Evolutionary conservation across 441 rosid genomes (phyloP).

Genomic region (Daphne laureola): DNA sequence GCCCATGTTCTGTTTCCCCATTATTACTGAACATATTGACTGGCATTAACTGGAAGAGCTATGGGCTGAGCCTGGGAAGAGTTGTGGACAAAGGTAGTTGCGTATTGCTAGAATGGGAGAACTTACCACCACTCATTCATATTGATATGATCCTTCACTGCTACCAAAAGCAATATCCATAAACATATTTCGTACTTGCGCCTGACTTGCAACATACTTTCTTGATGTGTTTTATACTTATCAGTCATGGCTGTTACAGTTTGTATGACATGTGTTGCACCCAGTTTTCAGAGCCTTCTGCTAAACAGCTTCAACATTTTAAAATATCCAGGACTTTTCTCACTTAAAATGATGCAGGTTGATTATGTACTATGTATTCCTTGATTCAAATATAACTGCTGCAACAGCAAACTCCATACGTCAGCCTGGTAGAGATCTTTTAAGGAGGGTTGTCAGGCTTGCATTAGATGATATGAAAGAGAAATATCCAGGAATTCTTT

Average conservation of each 20-base stretch:
- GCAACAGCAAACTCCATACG: conserved; percentile 33
- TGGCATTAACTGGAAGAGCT: conserved; percentile 74
- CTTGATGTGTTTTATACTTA: neutral
- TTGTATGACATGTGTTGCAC: too few species aligned
- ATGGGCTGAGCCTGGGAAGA: conserved; percentile 52
- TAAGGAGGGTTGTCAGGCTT: conserved; percentile 49
- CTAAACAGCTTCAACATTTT: too few species aligned
- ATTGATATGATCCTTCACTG: conserved; percentile 58
- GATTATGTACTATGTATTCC: conserved; percentile 15
- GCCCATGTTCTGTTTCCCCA: conserved; percentile 38
- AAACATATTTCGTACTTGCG: neutral
- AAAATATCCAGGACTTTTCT: too few species aligned
- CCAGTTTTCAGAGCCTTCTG: too few species aligned
- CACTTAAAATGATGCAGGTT: too few species aligned
- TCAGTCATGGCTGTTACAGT: too few species aligned
- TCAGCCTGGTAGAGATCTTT: conserved; percentile 35
- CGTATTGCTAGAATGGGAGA: conserved; percentile 52
- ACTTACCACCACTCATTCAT: conserved; percentile 43
- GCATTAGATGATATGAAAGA: conserved; percentile 81
- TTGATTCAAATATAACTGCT: conserved; percentile 21
- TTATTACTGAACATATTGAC: conserved; percentile 44
- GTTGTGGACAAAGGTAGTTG: conserved; percentile 39
- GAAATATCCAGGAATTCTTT: conserved; percentile 56
- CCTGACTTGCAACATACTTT: neutral
- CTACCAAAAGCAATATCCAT: conserved; percentile 61